Base-by-base conservation (phyloP, 345 rosid species). In the Theobroma cacao region DNA sequence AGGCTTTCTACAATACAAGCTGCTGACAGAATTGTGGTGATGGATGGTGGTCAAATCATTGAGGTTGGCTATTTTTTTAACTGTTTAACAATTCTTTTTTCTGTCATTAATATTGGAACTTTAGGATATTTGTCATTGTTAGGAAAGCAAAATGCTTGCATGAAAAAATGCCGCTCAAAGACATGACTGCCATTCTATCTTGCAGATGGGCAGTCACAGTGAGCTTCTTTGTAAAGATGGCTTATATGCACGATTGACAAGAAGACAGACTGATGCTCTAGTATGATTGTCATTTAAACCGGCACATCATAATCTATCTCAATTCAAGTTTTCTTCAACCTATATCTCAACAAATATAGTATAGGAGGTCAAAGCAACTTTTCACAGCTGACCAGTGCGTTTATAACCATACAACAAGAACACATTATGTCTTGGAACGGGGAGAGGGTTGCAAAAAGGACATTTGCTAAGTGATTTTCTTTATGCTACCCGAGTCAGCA, bases 1-100 rank as follows among this genome's bases (percentile, higher is more conserved):
- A 95, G 98, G 88, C 97, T 96, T 72, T 96, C 99, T 2, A 96
- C 98, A 20, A 85, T 92, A 65, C 97, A 92, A 84, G 94, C 96
- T 80, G 99, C 98, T 5, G 96, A 96, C 82, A 86, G 91, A 80
- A 93, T 96, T 36, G 94, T 96, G 78, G 98, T 90, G 70, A 92
- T 96, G 98, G 93, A 89, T 62, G 77, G 88, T 61, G 99, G 98
- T 82, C 85, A 77, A 80, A 85, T 96, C 6, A 81, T 89, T 22
- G 97, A 96, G 99, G 98, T 96, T 86, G 20, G 78, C 74, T 20
- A 64, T 30, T 53, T 10, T 63, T 41, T 7, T 56, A 67, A 43
- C 56, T 28, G 1, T 20, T 53, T 53, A n/a, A 24, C 41, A 74
- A n/a, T n/a, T n/a, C n/a, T 40, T 47, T 41, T 36, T 71, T 20